phyloP scores from a whole-genome alignment of 495 filamentous ascomycete species.

The Coniosporium apollinis region DNA sequence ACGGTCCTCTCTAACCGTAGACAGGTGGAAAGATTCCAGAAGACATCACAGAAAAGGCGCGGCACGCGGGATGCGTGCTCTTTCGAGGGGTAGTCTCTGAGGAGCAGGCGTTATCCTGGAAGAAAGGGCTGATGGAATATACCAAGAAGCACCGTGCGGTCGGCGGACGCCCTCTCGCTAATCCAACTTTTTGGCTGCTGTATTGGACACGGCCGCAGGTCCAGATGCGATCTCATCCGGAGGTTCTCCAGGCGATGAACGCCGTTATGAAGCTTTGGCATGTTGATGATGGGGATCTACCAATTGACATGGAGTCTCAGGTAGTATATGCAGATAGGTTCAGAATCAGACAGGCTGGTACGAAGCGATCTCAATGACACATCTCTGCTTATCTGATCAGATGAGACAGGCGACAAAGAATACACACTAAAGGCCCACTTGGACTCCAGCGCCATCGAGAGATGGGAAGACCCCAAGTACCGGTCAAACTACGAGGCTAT shows the following conservation, averaged over 20 bases:
- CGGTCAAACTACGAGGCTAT: conserved; percentile 2
- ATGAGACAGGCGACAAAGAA: neutral
- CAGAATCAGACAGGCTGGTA: conserved; percentile 1
- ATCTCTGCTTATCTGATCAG: no score
- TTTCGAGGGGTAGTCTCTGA: no score
- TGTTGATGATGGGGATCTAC: neutral
- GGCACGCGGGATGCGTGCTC: no score
- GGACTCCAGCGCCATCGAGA: conserved; percentile 3
- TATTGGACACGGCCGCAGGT: conserved; percentile 4
- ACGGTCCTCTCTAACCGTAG: no score
- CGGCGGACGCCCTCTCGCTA: no score
- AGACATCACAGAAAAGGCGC: no score
- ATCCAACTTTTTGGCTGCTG: no score
- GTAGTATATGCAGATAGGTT: conserved; percentile 4
- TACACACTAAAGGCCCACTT: conserved; percentile 1
- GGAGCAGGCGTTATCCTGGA: no score
- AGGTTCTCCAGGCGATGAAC: conserved; percentile 1
- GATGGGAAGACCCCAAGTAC: conserved; percentile 3
- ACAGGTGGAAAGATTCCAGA: no score
- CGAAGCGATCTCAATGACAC: no score
- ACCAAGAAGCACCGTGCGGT: no score
- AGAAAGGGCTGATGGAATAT: no score
- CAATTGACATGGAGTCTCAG: neutral
- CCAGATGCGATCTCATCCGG: conserved; percentile 3
- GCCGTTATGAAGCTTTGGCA: conserved; percentile 4